Conservation (phyloP, 345 rosid species). For the Euphorbia tirucalli region DNA sequence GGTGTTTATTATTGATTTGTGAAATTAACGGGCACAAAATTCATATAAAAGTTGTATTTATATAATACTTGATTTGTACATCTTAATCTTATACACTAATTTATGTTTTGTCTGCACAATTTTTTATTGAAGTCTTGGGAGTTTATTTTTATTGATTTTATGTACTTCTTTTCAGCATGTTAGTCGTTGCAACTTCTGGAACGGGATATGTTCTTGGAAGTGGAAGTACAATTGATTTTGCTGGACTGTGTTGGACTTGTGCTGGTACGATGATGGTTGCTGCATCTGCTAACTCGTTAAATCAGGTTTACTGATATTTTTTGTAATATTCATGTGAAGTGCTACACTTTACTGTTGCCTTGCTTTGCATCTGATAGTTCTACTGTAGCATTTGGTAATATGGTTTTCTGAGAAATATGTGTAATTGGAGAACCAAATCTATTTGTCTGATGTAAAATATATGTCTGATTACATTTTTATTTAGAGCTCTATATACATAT, state of each 20-base stretch:
- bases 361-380: not conserved
- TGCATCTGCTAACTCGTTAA: conserved; percentile 90
- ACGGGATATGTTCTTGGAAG: conserved; percentile 88
- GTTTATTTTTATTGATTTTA: not conserved
- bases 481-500: not conserved
- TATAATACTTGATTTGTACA: not conserved
- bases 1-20: not conserved
- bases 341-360: not conserved
- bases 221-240: conserved; percentile 58
- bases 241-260: conserved; percentile 90
- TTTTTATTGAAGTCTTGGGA: not conserved
- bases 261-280: conserved; percentile 98
- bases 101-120: not conserved
- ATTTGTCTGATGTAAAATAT: not conserved
- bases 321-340: not conserved
- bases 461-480: not conserved
- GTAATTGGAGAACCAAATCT: not conserved
- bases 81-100: not conserved
- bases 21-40: too few relatives aligned
- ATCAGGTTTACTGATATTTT: conserved; percentile 54
- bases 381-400: not conserved
- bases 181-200: conserved; percentile 97
- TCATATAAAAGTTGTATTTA: too few relatives aligned
- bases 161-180: conserved; percentile 45
- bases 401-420: not conserved